These are phyloP conservation scores for Alternaria sp. DNA, from an alignment of 2,329 filamentous ascomycete genomes.

Conservation along the genomic window DNA sequence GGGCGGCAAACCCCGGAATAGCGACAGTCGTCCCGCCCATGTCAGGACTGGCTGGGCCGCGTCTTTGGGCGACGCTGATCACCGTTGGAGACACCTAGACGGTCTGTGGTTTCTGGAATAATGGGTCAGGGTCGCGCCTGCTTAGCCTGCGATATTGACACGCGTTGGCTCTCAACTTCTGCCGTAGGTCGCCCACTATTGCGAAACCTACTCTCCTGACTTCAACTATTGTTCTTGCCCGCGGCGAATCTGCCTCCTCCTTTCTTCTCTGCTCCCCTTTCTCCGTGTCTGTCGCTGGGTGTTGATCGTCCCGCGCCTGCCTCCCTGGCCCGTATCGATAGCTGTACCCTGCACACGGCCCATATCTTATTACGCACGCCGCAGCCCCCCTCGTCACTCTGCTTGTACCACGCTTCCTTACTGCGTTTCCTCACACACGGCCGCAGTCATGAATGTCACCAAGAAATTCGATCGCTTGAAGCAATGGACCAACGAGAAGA, in stretches of 20 bases:
- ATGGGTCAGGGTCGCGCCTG: conserved; percentile 19
- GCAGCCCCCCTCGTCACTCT: conserved; percentile 22
- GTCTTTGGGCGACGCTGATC: conserved; percentile 7
- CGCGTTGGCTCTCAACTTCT: conserved; percentile 13
- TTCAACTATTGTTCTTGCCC: not conserved
- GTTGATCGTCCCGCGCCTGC: conserved; percentile 22
- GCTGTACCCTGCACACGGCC: conserved; percentile 23
- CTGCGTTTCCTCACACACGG: conserved; percentile 4
- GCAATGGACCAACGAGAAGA: conserved; percentile 97
- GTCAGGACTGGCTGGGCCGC: conserved; percentile 6
- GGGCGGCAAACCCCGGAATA: conserved; percentile 11
- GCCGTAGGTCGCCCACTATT: conserved; percentile 11
- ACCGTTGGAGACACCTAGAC: conserved; percentile 11
- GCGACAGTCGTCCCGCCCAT: conserved; percentile 4
- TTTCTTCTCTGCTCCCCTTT: not conserved
- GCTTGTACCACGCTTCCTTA: conserved; percentile 7
- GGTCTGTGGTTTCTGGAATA: conserved; percentile 13
- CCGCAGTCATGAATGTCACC: conserved; percentile 66
- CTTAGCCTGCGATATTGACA: conserved; percentile 11
- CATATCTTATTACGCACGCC: conserved; percentile 22
- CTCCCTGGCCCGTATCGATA: conserved; percentile 27
- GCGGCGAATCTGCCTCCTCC: not conserved
- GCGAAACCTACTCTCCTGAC: conserved; percentile 5
- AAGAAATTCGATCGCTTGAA: conserved; percentile 96
- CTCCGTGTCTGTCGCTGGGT: conserved; percentile 2